Evolutionary conservation across 768 basidiomycete genomes (phyloP).

Genomic region (Amanita subjunquillea): DNA sequence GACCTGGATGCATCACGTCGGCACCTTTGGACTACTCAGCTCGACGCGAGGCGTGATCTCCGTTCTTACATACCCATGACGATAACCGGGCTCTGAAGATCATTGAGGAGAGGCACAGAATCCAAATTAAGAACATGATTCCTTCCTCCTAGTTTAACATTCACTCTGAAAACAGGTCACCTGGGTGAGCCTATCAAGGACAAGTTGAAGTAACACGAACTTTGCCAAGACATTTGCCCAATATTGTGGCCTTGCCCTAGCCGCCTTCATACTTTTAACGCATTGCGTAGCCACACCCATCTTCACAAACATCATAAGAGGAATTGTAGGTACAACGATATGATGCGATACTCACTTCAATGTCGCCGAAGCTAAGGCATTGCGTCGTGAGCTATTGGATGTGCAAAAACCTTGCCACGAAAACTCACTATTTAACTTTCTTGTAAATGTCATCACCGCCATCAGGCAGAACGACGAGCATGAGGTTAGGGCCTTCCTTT

Average conservation of each 20-base stretch:
- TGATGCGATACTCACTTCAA: slow-evolving; percentile 12
- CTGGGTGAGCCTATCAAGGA: background rate
- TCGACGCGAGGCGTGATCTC: background rate
- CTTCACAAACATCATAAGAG: slow-evolving; percentile 18
- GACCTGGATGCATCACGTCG: slow-evolving; percentile 76
- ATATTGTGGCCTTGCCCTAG: slow-evolving; percentile 60
- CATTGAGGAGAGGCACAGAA: slow-evolving; percentile 44
- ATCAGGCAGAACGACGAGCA: slow-evolving; percentile 67
- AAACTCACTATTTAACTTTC: slow-evolving; percentile 65
- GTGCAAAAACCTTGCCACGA: background rate
- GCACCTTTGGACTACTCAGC: slow-evolving; percentile 36
- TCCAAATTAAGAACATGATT: slow-evolving; percentile 61
- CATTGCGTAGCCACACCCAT: slow-evolving; percentile 77
- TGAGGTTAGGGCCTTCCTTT: slow-evolving; percentile 35
- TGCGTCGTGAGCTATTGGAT: background rate
- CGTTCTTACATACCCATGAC: slow-evolving; percentile 49
- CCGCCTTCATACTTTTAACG: slow-evolving; percentile 53
- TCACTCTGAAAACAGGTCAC: slow-evolving; percentile 37
- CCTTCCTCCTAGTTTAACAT: slow-evolving; percentile 77
- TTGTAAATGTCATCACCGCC: slow-evolving; percentile 65
- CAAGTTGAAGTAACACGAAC: slow-evolving; percentile 26
- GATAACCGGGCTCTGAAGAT: slow-evolving; percentile 62
- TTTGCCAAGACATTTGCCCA: slow-evolving; percentile 77
- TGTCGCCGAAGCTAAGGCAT: slow-evolving; percentile 52
- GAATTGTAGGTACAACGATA: no score